These are phyloP conservation scores for Ambrosia hybrid DNA, from an alignment of 140 eudicot species.

Conservation along the genomic window DNA sequence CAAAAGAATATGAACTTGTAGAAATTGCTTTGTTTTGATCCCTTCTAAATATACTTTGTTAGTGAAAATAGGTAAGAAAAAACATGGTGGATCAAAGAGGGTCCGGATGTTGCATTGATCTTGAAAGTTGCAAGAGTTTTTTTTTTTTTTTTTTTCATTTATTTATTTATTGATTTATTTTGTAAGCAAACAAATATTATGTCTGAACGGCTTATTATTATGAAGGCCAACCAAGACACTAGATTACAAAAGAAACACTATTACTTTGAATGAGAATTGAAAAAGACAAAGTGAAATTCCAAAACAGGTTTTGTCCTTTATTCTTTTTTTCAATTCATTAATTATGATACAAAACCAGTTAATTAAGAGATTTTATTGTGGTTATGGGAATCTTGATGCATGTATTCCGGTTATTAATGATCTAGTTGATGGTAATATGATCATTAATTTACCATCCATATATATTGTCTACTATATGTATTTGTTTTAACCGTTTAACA, in stretches of 20 bases:
- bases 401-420: background rate
- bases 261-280: conserved; percentile 1
- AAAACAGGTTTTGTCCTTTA: background rate
- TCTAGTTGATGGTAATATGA: background rate
- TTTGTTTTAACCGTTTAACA: too few species aligned
- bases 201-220: background rate
- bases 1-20: too few species aligned
- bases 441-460: background rate
- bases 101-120: too few species aligned
- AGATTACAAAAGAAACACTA: conserved; percentile 1
- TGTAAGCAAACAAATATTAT: background rate
- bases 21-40: too few species aligned
- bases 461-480: background rate
- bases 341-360: background rate
- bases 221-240: background rate
- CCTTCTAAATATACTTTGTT: too few species aligned
- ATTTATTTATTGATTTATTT: background rate
- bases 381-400: background rate
- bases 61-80: too few species aligned
- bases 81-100: too few species aligned
- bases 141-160: too few species aligned
- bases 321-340: background rate
- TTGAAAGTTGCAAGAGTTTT: too few species aligned
- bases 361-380: background rate
- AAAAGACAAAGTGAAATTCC: background rate